These are phyloP conservation scores for Letharia columbiana DNA, from an alignment of 495 filamentous ascomycete genomes.

Conservation along the genomic window DNA sequence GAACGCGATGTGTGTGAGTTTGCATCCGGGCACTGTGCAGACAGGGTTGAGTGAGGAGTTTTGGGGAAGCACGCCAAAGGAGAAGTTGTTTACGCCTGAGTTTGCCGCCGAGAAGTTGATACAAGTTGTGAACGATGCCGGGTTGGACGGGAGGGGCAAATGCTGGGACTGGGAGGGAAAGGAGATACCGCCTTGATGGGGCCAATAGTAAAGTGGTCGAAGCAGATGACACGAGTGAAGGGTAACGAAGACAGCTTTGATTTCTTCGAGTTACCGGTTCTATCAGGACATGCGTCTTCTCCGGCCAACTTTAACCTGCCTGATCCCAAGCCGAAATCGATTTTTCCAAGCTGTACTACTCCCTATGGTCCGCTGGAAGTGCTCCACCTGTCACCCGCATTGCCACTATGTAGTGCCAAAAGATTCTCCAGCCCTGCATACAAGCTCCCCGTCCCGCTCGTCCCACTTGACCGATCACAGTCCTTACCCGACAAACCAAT, in stretches of 20 bases:
- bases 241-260: neutral
- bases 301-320: neutral
- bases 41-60: slow-evolving; percentile 66
- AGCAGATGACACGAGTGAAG: neutral
- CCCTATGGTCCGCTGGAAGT: slow-evolving; percentile 9
- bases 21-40: slow-evolving; percentile 78
- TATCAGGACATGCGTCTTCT: neutral
- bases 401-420: slow-evolving; percentile 5
- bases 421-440: slow-evolving; percentile 9
- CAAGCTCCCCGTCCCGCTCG: slow-evolving; percentile 3
- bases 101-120: slow-evolving; percentile 54
- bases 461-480: neutral
- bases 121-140: slow-evolving; percentile 41
- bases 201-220: neutral
- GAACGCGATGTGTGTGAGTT: slow-evolving; percentile 55
- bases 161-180: slow-evolving; percentile 74
- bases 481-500: neutral
- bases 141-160: slow-evolving; percentile 47
- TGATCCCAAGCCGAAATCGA: neutral
- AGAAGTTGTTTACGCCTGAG: slow-evolving; percentile 53
- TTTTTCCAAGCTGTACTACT: neutral
- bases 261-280: neutral
- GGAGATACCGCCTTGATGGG: slow-evolving; percentile 52
- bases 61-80: slow-evolving; percentile 51
- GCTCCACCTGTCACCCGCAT: slow-evolving; percentile 3